These are phyloP conservation scores for Chenopodium quinoa DNA, from an alignment of 148 eudicot species.

Conservation along the genomic window DNA sequence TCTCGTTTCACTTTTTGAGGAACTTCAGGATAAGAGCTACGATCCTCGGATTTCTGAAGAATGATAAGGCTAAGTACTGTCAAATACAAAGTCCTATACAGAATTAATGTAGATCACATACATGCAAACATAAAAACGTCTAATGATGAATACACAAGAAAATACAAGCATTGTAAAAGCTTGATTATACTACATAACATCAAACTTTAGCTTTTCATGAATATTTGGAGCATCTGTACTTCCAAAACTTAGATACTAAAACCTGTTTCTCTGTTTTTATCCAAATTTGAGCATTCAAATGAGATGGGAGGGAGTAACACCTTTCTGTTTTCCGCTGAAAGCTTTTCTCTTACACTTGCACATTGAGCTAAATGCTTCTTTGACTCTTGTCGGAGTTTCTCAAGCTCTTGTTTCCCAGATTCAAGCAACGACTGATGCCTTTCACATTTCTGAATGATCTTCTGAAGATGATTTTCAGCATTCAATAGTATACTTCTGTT, in stretches of 20 bases:
- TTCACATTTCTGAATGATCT: not conserved
- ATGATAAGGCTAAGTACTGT: not conserved
- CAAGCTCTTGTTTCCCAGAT: constrained; percentile 2
- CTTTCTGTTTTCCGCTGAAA: not conserved
- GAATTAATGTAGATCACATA: not conserved
- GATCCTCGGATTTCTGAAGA: not conserved
- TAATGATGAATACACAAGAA: too few species aligned
- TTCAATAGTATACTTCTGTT: not conserved
- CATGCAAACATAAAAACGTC: too few species aligned
- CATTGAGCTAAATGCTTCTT: not conserved
- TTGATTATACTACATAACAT: not conserved
- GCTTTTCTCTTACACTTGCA: not conserved
- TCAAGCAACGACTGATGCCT: not conserved
- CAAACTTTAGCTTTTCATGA: not conserved
- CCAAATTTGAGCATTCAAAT: not conserved
- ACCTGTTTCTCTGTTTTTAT: not conserved
- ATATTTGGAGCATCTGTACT: not conserved
- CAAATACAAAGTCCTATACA: not conserved
- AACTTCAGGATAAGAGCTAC: not conserved
- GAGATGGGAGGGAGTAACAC: not conserved
- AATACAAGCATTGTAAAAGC: not conserved
- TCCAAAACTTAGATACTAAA: not conserved
- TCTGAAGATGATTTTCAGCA: not conserved
- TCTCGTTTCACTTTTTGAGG: not conserved
- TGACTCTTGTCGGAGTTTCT: not conserved